Evolutionary conservation across 768 basidiomycete genomes (phyloP), one percentile per base, ranked within the genome.

Genomic region (Arthromyces matolae): DNA sequence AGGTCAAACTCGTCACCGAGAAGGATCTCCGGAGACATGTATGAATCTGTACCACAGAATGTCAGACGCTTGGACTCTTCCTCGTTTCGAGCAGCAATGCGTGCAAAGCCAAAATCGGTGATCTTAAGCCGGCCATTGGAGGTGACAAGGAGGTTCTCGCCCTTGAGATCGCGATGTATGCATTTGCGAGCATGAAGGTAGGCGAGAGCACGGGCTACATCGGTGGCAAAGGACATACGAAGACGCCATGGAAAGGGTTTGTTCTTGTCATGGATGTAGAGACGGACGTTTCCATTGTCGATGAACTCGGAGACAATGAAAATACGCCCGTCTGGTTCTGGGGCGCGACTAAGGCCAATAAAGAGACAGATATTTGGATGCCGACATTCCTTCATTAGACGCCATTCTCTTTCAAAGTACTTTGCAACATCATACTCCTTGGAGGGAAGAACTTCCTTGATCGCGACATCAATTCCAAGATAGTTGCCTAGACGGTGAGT

Each of bases 351-450:
- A 51, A 94, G 80, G 20, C 95, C 95, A 38, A 98, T 81, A 71
- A 93, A 95, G 42, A 93, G 81, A 31, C 93, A 93, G 53, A 96
- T 89, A 60, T 94, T 93, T 8, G 91, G 89, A 67, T 93, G 93
- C 45, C 93, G 77, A 33, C 88, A 86, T 71, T 93, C 89, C 76
- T 93, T 92, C 93, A 97, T 96, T 24, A 98, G 80, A 24, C 90
- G 79, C 91, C 93, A 96, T 76, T 99, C 95, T n/a, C 95, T 80
- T 61, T 95, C 91, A 64, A 98, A 95, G 71, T 99, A 98, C 68
- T 99, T 99, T 58, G 85, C 79, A 28, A 96, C 93, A 58, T 96
- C 92, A 67, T 97, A 97, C 49, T 89, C 90, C 5, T 70, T 86
- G 18, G 89, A 93, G 0, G 92, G 92, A 7, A 96, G 75, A 3